Conservation (phyloP, 176 grass and related monocot species). For the Dactylis glomerata region DNA sequence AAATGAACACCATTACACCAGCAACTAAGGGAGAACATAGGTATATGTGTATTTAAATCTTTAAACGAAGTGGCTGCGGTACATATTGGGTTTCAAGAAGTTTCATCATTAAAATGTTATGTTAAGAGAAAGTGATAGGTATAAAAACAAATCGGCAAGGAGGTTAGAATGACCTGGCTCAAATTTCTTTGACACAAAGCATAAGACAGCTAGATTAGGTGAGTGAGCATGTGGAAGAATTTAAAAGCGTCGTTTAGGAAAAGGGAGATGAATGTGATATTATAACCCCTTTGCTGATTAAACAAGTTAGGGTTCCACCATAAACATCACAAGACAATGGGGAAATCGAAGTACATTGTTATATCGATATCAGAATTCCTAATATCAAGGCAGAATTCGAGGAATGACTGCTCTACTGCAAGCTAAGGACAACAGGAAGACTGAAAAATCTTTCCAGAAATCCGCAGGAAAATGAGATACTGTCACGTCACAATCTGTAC, state of each 20-base stretch:
- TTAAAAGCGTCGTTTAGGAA: slow-evolving; percentile 17
- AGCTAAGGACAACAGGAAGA: neutral
- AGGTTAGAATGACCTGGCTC: slow-evolving; percentile 30
- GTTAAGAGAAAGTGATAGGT: slow-evolving; percentile 6
- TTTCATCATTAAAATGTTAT: neutral
- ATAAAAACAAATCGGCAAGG: no score
- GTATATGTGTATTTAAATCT: no score
- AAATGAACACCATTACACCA: neutral
- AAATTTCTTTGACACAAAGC: neutral
- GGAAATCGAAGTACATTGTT: neutral
- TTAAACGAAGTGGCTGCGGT: no score
- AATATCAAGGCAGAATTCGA: slow-evolving; percentile 16
- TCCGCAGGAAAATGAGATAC: neutral
- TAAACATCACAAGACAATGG: slow-evolving; percentile 10
- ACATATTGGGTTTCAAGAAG: neutral
- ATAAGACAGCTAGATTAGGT: slow-evolving; percentile 28
- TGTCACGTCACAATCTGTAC: neutral
- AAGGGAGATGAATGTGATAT: slow-evolving; percentile 26
- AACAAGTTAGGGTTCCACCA: slow-evolving; percentile 30
- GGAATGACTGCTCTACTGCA: neutral
- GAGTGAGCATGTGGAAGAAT: slow-evolving; percentile 28
- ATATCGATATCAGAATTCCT: neutral
- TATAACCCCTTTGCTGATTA: slow-evolving; percentile 1
- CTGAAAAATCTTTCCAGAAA: neutral
- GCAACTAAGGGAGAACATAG: no score